Percentiles rank a stretch among this genome's conserved stretches.
These are phyloP conservation scores for Aspergillus persii DNA, from an alignment of 2,329 filamentous ascomycete genomes.

Conservation along the genomic window DNA sequence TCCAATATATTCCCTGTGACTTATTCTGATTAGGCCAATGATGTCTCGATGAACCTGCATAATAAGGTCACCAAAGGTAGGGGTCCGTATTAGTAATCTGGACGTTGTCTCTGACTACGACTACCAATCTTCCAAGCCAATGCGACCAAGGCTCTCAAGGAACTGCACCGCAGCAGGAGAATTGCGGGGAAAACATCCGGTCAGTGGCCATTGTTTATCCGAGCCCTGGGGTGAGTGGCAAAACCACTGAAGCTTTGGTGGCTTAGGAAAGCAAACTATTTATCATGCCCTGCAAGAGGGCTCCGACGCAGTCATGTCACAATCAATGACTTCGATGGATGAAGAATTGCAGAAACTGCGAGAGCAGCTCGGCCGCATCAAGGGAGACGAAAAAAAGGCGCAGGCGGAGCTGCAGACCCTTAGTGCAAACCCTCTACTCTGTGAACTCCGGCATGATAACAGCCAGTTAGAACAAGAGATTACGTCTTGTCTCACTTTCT, in stretches of 20 bases:
- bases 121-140: slow-evolving; percentile 40
- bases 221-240: neutral
- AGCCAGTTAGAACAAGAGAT: slow-evolving; percentile 46
- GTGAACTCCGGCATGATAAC: slow-evolving; percentile 49
- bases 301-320: slow-evolving; percentile 47
- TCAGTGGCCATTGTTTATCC: slow-evolving; percentile 23
- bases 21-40: slow-evolving; percentile 44
- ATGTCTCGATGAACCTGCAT: slow-evolving; percentile 61
- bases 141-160: slow-evolving; percentile 60
- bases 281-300: slow-evolving; percentile 58
- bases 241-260: neutral
- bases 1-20: neutral
- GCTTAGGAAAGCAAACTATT: slow-evolving; percentile 59
- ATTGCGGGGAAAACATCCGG: slow-evolving; percentile 58
- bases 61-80: slow-evolving; percentile 58
- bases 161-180: slow-evolving; percentile 59
- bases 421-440: slow-evolving; percentile 49
- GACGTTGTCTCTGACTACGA: neutral
- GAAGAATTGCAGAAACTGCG: slow-evolving; percentile 48
- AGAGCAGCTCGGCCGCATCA: slow-evolving; percentile 44
- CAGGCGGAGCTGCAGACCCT: slow-evolving; percentile 48
- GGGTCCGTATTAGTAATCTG: neutral
- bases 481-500: slow-evolving; percentile 36
- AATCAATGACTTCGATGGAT: slow-evolving; percentile 51
- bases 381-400: slow-evolving; percentile 49